A percentile compares a stretch with the other conserved stretches of the same genome.
Evolutionary conservation across 805 yeast genomes (phyloP).

Genomic region (Saccharomycopsis oosterbeekiorum): DNA sequence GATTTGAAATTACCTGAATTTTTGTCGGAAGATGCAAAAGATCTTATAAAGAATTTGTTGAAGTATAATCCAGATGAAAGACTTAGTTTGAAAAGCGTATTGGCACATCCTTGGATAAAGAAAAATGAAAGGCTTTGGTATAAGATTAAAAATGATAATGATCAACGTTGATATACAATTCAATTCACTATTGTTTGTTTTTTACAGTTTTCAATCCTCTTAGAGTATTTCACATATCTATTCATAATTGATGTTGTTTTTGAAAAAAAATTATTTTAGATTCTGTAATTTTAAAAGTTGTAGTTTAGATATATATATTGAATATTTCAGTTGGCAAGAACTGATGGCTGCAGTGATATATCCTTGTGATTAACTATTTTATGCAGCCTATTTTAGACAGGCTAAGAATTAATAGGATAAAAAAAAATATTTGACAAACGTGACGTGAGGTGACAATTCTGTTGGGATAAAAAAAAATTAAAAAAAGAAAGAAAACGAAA

Average conservation of each 20-base stretch:
- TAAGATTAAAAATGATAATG: conserved; percentile 1
- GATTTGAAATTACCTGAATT: conserved; percentile 66
- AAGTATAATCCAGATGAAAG: conserved; percentile 63
- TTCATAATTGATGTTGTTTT: neutral
- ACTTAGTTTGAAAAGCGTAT: conserved; percentile 48
- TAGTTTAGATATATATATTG: no score
- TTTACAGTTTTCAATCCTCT: neutral
- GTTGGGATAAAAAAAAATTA: no score
- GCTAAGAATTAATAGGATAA: no score
- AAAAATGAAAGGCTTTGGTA: conserved; percentile 56
- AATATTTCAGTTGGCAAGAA: no score
- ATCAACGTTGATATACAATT: neutral
- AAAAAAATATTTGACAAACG: neutral
- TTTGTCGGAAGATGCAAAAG: conserved; percentile 66
- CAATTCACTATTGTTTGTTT: neutral
- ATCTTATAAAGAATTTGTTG: conserved; percentile 54
- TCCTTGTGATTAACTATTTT: no score
- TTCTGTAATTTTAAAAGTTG: no score
- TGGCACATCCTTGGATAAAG: conserved; percentile 75
- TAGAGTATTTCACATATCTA: neutral
- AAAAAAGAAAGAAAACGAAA: no score
- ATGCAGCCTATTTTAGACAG: no score
- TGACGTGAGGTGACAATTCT: neutral
- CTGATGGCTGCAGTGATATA: no score
- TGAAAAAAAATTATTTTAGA: neutral